Evolutionary conservation across 2,329 filamentous ascomycete species (phyloP).

Genomic region (Biscogniauxia marginata): DNA sequence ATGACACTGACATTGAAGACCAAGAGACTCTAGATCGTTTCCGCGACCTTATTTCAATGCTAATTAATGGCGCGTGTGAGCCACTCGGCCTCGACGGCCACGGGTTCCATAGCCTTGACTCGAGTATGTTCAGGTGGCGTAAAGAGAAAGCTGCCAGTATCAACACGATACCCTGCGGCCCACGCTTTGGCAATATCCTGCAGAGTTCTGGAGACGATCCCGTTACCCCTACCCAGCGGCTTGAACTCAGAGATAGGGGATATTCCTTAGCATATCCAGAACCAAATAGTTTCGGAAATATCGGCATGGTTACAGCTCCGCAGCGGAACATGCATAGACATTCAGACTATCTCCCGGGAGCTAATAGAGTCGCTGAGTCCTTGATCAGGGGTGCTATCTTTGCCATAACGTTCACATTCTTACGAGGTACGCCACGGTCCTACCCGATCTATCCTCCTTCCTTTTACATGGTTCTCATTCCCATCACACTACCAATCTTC

Average conservation of each 20-base stretch:
- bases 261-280: no score
- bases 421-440: constrained; percentile 7
- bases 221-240: no score
- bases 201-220: no score
- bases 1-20: constrained; percentile 5
- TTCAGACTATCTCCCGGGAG: neutral
- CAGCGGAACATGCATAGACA: neutral
- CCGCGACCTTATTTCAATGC: constrained; percentile 3
- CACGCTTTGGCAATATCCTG: no score
- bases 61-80: constrained; percentile 3
- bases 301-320: no score
- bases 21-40: constrained; percentile 6
- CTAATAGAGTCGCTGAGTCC: constrained; percentile 1
- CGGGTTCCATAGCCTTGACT: neutral
- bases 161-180: neutral
- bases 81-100: neutral
- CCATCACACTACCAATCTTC: no score
- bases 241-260: no score
- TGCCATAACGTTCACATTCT: constrained; percentile 4
- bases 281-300: no score
- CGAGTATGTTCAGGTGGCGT: constrained; percentile 3
- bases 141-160: neutral
- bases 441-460: no score
- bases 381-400: constrained; percentile 7
- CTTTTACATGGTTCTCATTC: no score